Evolutionary conservation across 116 monocot genomes (phyloP), one percentile per base, ranked within the genome.

Genomic region (Dioscorea cayenensis): DNA sequence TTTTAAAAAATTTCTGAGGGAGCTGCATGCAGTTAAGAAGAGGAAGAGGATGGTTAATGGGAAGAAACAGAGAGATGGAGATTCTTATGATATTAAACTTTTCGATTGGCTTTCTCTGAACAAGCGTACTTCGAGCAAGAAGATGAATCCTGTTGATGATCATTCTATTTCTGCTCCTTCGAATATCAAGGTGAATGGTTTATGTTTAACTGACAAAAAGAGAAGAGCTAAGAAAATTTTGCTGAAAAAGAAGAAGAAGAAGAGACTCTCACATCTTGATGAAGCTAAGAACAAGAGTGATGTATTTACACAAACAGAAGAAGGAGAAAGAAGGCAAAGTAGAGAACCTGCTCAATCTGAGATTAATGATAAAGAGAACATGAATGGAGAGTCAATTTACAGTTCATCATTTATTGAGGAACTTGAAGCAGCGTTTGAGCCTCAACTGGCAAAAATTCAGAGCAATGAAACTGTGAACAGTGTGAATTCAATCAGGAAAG

Each of bases 401-500:
- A 35, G 60, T 17, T 48, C 60, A 7, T 19, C n/a, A 35, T 43
- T 3, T 5, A 64, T 69, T 21, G 43, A 69, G 14, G 64, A 64
- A 36, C 32, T 35, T 52, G 64, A 51, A 37, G 70, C 55, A 55
- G n/a, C 29, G 65, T 32, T 66, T 52, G 43, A 43, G 66, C 5
- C 55, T 21, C 43, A 67, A 67, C n/a, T 3, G 14, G 19, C 55
- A n/a, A 55, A 18, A 55, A n/a, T 55, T 5, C 5, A 16, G 17
- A 55, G 55, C 0, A 16, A 55, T 18, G 51, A 71, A 27, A 63
- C 28, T 63, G 36, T 49, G 51, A 71, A 64, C 19, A 16, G 51
- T 50, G 29, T 50, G 35, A 13, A 21, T 48, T 43, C 55, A 14
- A 61, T 32, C 36, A 23, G 65, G 28, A 60, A 77, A 72, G 77